phyloP scores from a whole-genome alignment of 352 stramenopile species.

The Pythium phragmiticola region DNA sequence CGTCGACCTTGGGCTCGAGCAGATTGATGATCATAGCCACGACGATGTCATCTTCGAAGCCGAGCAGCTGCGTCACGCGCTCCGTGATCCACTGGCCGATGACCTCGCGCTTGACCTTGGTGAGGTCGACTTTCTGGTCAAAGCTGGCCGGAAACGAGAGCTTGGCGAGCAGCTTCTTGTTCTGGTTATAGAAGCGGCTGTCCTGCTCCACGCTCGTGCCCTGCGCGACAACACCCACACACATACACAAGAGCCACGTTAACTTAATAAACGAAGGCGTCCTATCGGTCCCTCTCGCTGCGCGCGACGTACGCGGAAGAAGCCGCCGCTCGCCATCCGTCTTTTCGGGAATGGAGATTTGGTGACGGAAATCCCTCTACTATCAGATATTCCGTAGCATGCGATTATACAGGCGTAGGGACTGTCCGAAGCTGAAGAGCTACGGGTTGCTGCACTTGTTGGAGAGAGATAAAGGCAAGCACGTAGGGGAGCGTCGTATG shows the following conservation, averaged over 20 bases:
- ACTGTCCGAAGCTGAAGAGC: not conserved
- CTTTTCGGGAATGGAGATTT: not conserved
- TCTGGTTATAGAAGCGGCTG: conserved; percentile 79
- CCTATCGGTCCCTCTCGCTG: not conserved
- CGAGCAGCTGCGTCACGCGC: conserved; percentile 82
- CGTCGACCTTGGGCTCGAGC: conserved; percentile 74
- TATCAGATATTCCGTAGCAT: not conserved
- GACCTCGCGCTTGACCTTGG: conserved; percentile 90
- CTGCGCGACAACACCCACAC: conserved; percentile 16
- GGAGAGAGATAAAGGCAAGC: not conserved
- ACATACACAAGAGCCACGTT: not conserved
- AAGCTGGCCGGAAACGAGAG: conserved; percentile 84
- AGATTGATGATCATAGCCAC: conserved; percentile 83
- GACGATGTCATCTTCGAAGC: conserved; percentile 93
- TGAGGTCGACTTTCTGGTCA: conserved; percentile 77
- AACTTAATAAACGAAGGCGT: not conserved
- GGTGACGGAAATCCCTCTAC: not conserved
- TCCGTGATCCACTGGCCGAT: conserved; percentile 88
- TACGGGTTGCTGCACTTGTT: not conserved
- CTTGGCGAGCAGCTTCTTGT: conserved; percentile 88
- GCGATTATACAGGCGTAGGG: not conserved
- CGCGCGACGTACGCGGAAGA: conserved; percentile 31
- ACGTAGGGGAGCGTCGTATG: not conserved
- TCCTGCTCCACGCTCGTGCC: conserved; percentile 79
- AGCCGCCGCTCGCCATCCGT: conserved; percentile 33